Conservation (phyloP, 1,284 basidiomycete species). For the Moesziomyces antarcticus region DNA sequence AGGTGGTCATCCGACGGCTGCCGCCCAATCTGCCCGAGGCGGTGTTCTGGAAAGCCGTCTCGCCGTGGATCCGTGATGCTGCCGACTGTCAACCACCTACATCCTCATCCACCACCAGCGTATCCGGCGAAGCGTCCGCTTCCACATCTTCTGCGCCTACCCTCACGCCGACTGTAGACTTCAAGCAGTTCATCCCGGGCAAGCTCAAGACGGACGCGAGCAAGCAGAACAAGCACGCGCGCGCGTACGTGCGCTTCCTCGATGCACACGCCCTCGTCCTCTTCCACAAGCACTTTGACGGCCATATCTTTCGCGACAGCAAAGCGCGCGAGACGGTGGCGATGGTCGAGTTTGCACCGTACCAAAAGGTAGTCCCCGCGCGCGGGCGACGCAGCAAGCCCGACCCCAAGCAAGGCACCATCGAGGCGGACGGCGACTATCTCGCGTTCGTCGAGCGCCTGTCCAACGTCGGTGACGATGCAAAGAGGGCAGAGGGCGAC, state of each 20-base stretch:
- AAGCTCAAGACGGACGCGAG: constrained; percentile 52
- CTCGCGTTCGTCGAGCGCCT: constrained; percentile 35
- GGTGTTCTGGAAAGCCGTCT: constrained; percentile 91
- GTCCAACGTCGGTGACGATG: constrained; percentile 16
- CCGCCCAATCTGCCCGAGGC: constrained; percentile 91
- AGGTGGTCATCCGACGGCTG: constrained; percentile 86
- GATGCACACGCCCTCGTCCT: constrained; percentile 76
- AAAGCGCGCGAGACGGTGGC: constrained; percentile 86
- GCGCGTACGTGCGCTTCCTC: constrained; percentile 92
- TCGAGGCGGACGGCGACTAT: constrained; percentile 73
- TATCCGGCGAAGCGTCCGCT: background rate
- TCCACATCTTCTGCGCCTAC: background rate
- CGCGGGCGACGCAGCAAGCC: constrained; percentile 72
- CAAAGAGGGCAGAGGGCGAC: constrained; percentile 50
- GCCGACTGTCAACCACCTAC: constrained; percentile 72
- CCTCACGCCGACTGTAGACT: constrained; percentile 46
- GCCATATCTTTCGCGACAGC: constrained; percentile 90
- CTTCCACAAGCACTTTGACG: constrained; percentile 88
- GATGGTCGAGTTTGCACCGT: constrained; percentile 92
- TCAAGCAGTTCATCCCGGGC: constrained; percentile 49
- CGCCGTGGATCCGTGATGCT: constrained; percentile 77
- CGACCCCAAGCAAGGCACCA: constrained; percentile 78
- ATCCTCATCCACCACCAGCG: background rate
- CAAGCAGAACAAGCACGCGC: constrained; percentile 71
- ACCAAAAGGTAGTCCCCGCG: constrained; percentile 77